Percentiles rank a stretch among this genome's conserved stretches.
These are phyloP conservation scores for Solanum lycopersicoides DNA, from an alignment of 257 asterid species.

Conservation along the genomic window DNA sequence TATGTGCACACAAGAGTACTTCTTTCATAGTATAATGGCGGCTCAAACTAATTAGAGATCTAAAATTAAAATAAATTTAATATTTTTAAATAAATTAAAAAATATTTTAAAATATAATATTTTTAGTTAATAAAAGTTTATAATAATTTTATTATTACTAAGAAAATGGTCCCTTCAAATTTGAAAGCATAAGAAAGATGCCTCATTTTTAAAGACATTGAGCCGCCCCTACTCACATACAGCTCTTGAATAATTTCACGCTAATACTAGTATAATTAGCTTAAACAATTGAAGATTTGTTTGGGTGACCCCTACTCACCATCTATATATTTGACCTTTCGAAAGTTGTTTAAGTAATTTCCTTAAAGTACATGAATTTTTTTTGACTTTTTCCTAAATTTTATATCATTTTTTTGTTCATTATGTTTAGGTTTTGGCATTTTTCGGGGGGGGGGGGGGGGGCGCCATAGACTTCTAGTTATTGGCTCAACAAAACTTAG, in stretches of 20 bases:
- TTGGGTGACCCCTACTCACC: background rate
- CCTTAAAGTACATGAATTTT: background rate
- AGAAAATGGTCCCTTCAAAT: no score
- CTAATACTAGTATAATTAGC: background rate
- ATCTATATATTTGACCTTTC: background rate
- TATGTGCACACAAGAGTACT: background rate
- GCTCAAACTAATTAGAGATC: no score
- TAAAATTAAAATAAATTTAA: no score
- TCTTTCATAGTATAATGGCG: background rate
- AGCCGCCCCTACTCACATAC: background rate
- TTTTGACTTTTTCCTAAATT: background rate
- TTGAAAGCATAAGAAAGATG: background rate
- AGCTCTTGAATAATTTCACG: background rate
- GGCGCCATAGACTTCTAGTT: background rate
- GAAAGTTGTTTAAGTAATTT: background rate
- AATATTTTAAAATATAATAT: no score
- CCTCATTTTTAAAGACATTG: background rate
- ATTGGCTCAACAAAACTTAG: background rate
- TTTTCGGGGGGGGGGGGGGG: background rate
- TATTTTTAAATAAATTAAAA: no score
- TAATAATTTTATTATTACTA: no score
- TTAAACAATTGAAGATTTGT: background rate
- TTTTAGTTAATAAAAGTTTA: no score
- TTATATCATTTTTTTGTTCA: background rate
- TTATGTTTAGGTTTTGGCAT: background rate